Evolutionary conservation across 2,329 filamentous ascomycete species (phyloP).

Genomic region (Trichoderma hamatum): DNA sequence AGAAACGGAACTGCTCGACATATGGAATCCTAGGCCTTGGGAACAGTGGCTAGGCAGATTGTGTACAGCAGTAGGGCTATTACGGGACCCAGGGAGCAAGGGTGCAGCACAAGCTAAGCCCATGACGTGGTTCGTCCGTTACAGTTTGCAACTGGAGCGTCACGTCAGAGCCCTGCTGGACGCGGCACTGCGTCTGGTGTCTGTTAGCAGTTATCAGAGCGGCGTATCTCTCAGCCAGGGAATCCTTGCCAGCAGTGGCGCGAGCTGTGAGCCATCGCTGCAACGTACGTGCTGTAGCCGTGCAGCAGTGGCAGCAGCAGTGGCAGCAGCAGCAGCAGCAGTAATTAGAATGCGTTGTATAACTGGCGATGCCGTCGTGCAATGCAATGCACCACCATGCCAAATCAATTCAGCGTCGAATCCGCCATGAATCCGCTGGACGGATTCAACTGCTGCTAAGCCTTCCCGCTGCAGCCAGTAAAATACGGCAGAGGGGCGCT

Average conservation of each 20-base stretch:
- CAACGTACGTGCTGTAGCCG: neutral
- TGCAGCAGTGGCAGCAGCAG: neutral
- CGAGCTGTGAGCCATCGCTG: neutral
- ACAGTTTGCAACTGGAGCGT: neutral
- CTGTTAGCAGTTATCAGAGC: neutral
- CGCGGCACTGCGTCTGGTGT: neutral
- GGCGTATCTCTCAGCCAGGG: neutral
- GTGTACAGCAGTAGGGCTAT: no score
- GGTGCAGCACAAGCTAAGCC: neutral
- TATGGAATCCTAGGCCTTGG: neutral
- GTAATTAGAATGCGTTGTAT: neutral
- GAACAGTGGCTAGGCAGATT: neutral
- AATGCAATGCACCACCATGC: neutral
- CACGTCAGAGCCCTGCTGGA: neutral
- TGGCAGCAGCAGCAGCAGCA: no score
- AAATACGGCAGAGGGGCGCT: constrained; percentile 6
- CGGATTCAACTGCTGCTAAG: neutral
- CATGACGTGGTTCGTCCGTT: neutral
- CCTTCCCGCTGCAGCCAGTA: constrained; percentile 13
- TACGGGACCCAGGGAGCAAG: no score
- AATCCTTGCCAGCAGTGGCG: neutral
- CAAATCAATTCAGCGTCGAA: neutral
- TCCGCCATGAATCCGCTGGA: neutral
- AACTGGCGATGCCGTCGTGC: neutral
- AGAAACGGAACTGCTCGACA: neutral